These are phyloP conservation scores for Sphagnum fallax DNA, from an alignment of 228 moss, liverwort and hornwort genomes.

Conservation along the genomic window DNA sequence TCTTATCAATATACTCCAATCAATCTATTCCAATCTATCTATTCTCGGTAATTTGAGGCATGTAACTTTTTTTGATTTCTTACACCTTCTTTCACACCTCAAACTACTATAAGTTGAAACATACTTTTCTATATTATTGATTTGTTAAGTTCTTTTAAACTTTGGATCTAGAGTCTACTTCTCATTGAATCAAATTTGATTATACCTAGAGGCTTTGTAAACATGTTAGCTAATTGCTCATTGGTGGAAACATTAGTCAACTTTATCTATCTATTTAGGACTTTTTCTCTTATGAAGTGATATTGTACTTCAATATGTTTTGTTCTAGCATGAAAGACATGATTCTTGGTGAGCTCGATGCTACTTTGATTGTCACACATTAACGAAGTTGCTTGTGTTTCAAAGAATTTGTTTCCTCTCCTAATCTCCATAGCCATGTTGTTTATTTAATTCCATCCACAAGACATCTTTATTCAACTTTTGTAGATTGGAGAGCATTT, in stretches of 20 bases:
- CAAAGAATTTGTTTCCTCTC: neutral
- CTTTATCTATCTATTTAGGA: neutral
- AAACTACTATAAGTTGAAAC: too few relatives aligned
- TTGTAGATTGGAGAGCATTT: neutral
- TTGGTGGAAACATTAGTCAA: neutral
- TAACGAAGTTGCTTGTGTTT: neutral
- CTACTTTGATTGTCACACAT: conserved; percentile 1
- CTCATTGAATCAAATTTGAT: neutral
- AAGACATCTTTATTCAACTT: conserved; percentile 2
- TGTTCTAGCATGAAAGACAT: conserved; percentile 1
- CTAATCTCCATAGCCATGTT: neutral
- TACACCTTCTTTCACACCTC: too few relatives aligned
- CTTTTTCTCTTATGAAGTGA: conserved; percentile 1
- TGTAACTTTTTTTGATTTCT: too few relatives aligned
- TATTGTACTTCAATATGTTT: conserved; percentile 7
- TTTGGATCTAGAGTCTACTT: neutral
- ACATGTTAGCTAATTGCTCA: neutral
- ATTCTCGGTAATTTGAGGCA: too few relatives aligned
- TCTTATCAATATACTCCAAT: too few relatives aligned
- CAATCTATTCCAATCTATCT: too few relatives aligned
- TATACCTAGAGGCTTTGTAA: neutral
- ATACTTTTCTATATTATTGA: too few relatives aligned
- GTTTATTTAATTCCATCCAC: neutral
- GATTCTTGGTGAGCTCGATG: conserved; percentile 3
- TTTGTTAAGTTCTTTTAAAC: neutral